Evolutionary conservation across 495 filamentous ascomycete genomes (phyloP), one percentile per base, ranked within the genome.

Genomic region (Pyronema omphalodes): DNA sequence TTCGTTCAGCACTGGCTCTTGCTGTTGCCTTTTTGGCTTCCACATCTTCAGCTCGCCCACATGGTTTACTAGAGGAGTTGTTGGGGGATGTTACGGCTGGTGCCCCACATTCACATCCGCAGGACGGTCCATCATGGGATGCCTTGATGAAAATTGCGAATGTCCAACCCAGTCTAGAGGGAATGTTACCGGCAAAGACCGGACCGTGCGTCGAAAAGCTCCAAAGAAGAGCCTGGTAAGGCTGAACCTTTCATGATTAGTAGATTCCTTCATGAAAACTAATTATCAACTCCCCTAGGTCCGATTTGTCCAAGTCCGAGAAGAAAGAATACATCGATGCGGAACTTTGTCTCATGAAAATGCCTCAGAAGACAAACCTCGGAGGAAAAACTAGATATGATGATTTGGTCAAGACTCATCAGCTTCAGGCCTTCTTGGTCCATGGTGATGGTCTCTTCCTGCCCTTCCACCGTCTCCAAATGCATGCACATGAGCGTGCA

Each of bases 281-380:
- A 29, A 29, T 29, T 5, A 29, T 29, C 23, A 29, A 29, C 23
- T 29, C 7, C 47, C 37, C 15, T 37, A 69, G 71, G 71, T 60
- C 67, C 18, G 58, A 59, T 18, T 52, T 75, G 3, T 68, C 70
- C 7, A 56, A 54, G 9, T 29, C 40, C 11, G 69, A 75, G 57
- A 71, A 69, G 52, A 35, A 53, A 15, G 52, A 43, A 9, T 75
- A 74, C 60, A 53, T 75, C 59, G 55, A 66, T n/a, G 71, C 70
- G 7, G 71, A 72, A 44, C 55, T 67, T 9, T 75, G 73, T 55
- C 60, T 75, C 7, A 74, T 71, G 67, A 58, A 54, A 0, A 48
- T 37, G 3, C 68, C 70, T 3, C 58, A 64, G 7, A 60, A 57
- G 45, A 57, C 55, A 12, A 60, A 57, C 12, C 60, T 70, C 34